phyloP scores from a whole-genome alignment of 805 yeast species.

The Saccharomyces paradoxus region DNA sequence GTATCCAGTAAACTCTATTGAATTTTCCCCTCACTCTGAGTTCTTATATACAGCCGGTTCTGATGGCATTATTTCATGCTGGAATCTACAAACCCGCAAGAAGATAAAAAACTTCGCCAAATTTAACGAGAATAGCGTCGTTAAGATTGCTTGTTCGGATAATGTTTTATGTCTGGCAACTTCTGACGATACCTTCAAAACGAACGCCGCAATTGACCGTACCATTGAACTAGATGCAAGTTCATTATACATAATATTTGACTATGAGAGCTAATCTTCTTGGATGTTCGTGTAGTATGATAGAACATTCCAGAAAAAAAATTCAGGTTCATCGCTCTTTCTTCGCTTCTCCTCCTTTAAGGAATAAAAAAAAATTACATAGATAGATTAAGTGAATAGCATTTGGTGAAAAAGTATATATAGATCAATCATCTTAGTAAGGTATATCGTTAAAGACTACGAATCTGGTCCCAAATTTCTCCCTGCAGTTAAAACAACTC shows the following conservation, averaged over 20 bases:
- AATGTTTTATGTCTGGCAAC: slow-evolving; percentile 37
- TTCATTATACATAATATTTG: slow-evolving; percentile 12
- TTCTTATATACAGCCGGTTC: slow-evolving; percentile 86
- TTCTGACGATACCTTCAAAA: slow-evolving; percentile 43
- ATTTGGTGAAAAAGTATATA: neutral
- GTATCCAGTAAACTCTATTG: slow-evolving; percentile 68
- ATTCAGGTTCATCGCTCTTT: neutral
- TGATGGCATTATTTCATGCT: slow-evolving; percentile 78
- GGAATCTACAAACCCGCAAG: slow-evolving; percentile 82
- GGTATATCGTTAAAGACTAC: neutral
- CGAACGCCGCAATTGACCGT: slow-evolving; percentile 22
- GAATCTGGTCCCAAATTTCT: neutral
- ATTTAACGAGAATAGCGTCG: slow-evolving; percentile 36
- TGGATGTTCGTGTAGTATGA: neutral
- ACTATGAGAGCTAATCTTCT: slow-evolving; percentile 2
- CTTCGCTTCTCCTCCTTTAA: neutral
- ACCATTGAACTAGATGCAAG: slow-evolving; percentile 19
- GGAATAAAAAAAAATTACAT: neutral
- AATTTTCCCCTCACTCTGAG: slow-evolving; percentile 69
- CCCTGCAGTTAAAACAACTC: neutral
- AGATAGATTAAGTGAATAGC: neutral
- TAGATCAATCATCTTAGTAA: neutral
- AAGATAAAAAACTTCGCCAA: slow-evolving; percentile 66
- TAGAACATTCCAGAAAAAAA: slow-evolving; percentile 10
- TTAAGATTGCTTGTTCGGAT: slow-evolving; percentile 30